phyloP scores from a whole-genome alignment of 768 basidiomycete genomes.

The Gelatoporia subvermispora region DNA sequence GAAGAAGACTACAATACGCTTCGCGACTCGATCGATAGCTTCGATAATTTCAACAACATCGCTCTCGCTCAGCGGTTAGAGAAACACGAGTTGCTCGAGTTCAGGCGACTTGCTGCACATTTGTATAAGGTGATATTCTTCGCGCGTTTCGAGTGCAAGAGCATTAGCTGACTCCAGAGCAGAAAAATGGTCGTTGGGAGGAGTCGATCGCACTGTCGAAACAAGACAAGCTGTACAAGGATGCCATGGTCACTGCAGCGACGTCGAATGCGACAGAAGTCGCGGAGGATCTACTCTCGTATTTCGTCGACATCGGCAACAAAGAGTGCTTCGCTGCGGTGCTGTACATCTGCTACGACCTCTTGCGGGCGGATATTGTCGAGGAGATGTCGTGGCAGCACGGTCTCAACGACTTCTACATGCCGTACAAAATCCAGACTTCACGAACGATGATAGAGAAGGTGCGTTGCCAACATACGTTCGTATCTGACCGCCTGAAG shows the following conservation, averaged over 20 bases:
- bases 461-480: conserved; percentile 32
- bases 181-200: conserved; percentile 97
- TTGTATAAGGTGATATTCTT: conserved; percentile 74
- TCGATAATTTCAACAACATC: conserved; percentile 96
- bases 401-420: conserved; percentile 93
- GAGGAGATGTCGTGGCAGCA: conserved; percentile 97
- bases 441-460: conserved; percentile 76
- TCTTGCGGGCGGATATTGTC: conserved; percentile 88
- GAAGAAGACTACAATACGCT: conserved; percentile 99
- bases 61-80: conserved; percentile 81
- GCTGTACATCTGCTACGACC: conserved; percentile 91
- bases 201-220: conserved; percentile 94
- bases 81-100: conserved; percentile 88
- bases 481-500: neutral
- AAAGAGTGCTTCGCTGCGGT: conserved; percentile 94
- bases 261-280: conserved; percentile 81
- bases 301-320: conserved; percentile 98
- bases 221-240: conserved; percentile 95
- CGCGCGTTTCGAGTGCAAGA: neutral
- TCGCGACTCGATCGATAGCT: conserved; percentile 95
- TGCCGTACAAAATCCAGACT: conserved; percentile 92
- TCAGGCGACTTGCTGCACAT: conserved; percentile 91
- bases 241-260: conserved; percentile 91
- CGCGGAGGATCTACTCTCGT: conserved; percentile 89
- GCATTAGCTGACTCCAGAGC: neutral